Evolutionary conservation across 208 protist species (phyloP), one percentile per base, ranked within the genome.

Genomic region (Strigomonas galati): DNA sequence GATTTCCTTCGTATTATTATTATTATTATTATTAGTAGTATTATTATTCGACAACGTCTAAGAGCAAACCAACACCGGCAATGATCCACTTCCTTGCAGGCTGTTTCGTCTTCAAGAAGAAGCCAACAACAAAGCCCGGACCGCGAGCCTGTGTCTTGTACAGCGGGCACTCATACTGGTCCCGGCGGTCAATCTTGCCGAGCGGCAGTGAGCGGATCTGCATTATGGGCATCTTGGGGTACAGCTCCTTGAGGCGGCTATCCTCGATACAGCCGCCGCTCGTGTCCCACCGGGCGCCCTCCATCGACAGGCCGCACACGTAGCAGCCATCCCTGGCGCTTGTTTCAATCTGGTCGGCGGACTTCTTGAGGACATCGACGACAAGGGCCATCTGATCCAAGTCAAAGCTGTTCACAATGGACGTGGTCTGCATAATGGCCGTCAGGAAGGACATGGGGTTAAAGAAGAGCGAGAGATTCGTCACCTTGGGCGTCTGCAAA

Each of bases 401-500:
- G 57, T 98, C 94, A 74, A 96, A 98, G 69, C 92, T 93, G 88
- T 99, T 99, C 60, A 95, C 89, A 68, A 98, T 97, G 3, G 98
- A 98, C 6, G 97, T 99, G 7, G 91, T 95, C 78, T 99, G 98
- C 95, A 99, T 98, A 59, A 99, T 98, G 64, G 98, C 97, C 23
- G 98, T 99, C 9, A 99, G 76, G 86, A 99, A 99, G 7, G 98
- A 98, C 94, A 99, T 98, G 37, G 98, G 98, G 79, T 99, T 99
- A 84, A 99, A 99, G 77, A 98, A 97, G 62, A 96, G 82, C 26
- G 94, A 65, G 48, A 99, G 86, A 81, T 98, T 98, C 7, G 91
- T 96, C 19, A 97, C 93, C 78, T 95, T 97, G 17, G 94, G 97
- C 19, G 93, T 94, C 69, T 93, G 84, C 49, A 98, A 79, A 56